These are phyloP conservation scores for Endocalyx cinctus DNA, from an alignment of 2,329 filamentous ascomycete species.

Conservation along the genomic window DNA sequence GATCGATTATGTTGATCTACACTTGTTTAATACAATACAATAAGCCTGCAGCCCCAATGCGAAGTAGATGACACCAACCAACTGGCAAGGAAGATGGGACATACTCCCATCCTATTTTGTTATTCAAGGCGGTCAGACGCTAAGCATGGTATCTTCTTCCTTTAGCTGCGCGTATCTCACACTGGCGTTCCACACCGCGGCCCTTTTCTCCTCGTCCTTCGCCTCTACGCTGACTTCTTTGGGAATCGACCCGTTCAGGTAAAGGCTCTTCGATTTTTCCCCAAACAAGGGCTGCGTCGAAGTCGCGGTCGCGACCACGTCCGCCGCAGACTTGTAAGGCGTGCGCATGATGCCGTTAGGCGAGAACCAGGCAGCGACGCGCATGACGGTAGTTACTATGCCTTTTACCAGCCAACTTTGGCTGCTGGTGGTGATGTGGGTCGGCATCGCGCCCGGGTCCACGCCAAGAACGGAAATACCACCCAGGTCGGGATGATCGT, in stretches of 20 bases:
- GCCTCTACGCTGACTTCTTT: constrained; percentile 29
- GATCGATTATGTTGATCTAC: too few relatives aligned
- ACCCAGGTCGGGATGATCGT: constrained; percentile 27
- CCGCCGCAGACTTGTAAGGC: constrained; percentile 27
- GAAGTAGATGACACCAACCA: too few relatives aligned
- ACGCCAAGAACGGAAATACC: constrained; percentile 32
- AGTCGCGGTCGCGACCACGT: constrained; percentile 33
- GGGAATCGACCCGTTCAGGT: constrained; percentile 28
- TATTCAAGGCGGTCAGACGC: background rate
- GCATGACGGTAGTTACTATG: constrained; percentile 4
- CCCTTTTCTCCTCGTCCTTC: constrained; percentile 18
- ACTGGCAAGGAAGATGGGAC: background rate
- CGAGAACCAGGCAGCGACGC: constrained; percentile 12
- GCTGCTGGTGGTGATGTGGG: constrained; percentile 14
- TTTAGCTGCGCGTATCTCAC: constrained; percentile 11
- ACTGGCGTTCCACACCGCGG: constrained; percentile 22
- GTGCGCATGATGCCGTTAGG: constrained; percentile 3
- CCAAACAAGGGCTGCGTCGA: constrained; percentile 43
- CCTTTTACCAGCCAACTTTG: constrained; percentile 6
- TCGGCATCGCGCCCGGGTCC: constrained; percentile 34
- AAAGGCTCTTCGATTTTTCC: constrained; percentile 37
- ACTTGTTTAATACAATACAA: too few relatives aligned
- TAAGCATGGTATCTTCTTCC: background rate
- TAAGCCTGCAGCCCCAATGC: too few relatives aligned
- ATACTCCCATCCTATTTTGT: background rate